Base-by-base conservation (phyloP, 179 eudicot species). In the Silene vulgaris region DNA sequence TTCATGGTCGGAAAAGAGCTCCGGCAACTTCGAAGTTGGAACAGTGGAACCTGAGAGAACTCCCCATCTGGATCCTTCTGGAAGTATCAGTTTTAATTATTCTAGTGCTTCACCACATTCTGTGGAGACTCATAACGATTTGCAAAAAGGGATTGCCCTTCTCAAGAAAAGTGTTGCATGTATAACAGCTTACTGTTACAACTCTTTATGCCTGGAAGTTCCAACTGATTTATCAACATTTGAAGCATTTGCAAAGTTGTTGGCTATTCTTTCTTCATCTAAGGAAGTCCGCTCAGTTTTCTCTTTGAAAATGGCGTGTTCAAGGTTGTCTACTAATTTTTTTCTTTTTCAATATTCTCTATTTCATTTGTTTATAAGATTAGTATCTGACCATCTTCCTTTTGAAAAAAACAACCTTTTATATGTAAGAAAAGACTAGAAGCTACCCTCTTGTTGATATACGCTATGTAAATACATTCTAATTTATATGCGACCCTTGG, bases 141-240 rank as follows among this genome's bases (percentile, higher is more conserved):
- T 96, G 88, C 99, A 96, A 82, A 96, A 90, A 85, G 99, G 99
- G 80, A 93, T 96, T 75, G 89, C 98, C 74, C 98, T 96, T 78
- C 90, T 96, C 66, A 96, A 96, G 86, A 96, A 93, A 83, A 96
- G 98, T 85, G 99, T 96, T 79, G 96, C 99, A 66, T 93, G 97
- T 74, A 78, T 90, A 35, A 96, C 98, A 35, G 93, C 98, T 32
- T 91, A 91, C 80, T 96, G 98, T 75, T 91, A 93, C 75, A 89
- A 90, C 85, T 87, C 92, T 64, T 84, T 96, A 68, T 88, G 88
- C 81, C 75, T 93, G 69, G 98, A 96, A 77, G 88, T 91, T 66
- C 97, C 98, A 32, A 72, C 88, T 37, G 97, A 93, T 70, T 80
- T 90, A 74, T 93, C 98, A 29, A 96, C 99, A 8, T 96, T 96